Percentiles rank a stretch among this genome's conserved stretches.
phyloP scores from a whole-genome alignment of 2,329 filamentous ascomycete species.

The Hypoxylon sp. region DNA sequence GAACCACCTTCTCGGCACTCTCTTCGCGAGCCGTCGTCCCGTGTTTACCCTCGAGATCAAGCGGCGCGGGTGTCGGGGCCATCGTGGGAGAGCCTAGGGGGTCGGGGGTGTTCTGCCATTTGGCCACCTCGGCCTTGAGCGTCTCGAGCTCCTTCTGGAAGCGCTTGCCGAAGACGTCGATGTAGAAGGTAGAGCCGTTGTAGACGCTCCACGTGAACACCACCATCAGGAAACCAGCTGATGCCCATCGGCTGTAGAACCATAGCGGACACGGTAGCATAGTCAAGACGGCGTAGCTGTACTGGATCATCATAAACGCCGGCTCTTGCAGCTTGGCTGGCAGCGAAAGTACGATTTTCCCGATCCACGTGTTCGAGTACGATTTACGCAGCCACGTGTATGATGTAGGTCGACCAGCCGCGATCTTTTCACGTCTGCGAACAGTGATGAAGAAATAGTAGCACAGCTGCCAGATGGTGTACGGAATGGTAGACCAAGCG shows the following conservation, averaged over 20 bases:
- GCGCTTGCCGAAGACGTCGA: conserved; percentile 94
- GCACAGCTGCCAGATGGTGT: conserved; percentile 87
- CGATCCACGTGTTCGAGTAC: conserved; percentile 89
- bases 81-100: conserved; percentile 50
- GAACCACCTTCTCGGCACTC: conserved; percentile 31
- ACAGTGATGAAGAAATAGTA: conserved; percentile 98
- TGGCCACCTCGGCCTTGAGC: conserved; percentile 85
- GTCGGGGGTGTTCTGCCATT: conserved; percentile 77
- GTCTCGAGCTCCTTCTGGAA: conserved; percentile 96
- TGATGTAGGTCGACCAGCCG: conserved; percentile 91
- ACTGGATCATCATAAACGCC: conserved; percentile 97
- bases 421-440: conserved; percentile 93
- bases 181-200: conserved; percentile 97
- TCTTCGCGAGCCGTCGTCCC: conserved; percentile 34
- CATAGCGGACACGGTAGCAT: conserved; percentile 95
- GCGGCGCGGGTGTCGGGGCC: conserved; percentile 46
- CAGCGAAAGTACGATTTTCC: conserved; percentile 80
- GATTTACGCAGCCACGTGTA: conserved; percentile 96
- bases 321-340: conserved; percentile 81
- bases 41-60: conserved; percentile 28
- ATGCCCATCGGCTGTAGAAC: conserved; percentile 89
- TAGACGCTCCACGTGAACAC: conserved; percentile 97
- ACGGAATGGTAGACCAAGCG: conserved; percentile 91
- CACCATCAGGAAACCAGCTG: conserved; percentile 74
- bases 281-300: conserved; percentile 85